Evolutionary conservation across 1,284 basidiomycete species (phyloP), one percentile per base, ranked within the genome.

Genomic region (Pseudozyma sp.): DNA sequence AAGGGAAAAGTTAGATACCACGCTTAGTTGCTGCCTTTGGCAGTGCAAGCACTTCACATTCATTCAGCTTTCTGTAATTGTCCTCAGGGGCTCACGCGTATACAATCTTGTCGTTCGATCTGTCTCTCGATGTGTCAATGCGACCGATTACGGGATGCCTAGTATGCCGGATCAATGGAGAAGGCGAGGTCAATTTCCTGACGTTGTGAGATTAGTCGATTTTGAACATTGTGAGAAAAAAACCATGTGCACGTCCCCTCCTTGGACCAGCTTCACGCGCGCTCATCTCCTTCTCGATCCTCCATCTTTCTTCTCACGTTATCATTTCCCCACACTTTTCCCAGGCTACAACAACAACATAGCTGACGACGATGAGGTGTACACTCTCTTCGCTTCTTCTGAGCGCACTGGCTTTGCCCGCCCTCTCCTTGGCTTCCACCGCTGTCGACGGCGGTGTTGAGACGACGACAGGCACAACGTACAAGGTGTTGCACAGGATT

Each of bases 401-500:
- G 3, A 19, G 19, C 18, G 10, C 45, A 1, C 5, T 25, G 10
- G 10, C 45, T 16, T 12, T 47, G 45, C 45, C 45, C 1, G 12
- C 19, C 19, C 2, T 47, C 9, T 16, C n/a, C n/a, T n/a, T 18
- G n/a, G 45, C 3, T 31, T 31, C 25, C 25, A 31, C 25, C 25
- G 25, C 25, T 31, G 25, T 31, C 25, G 25, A 31, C 25, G 25
- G 25, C 25, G 25, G 25, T 31, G 25, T 31, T 6, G 25, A 31
- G 25, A 31, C 42, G 14, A 25, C 45, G 4, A 12, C 21, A 12
- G 48, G 51, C 3, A 16, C 39, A n/a, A 55, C 40, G 11, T 69
- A 73, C 55, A 68, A 47, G 18, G 40, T 73, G 9, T 43, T 69
- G 2, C 70, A 73, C 31, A 49, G 70, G 3, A 47, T 73, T 19